Base-by-base conservation (phyloP, 2,329 filamentous ascomycete genomes). In the Colletotrichum tabaci region DNA sequence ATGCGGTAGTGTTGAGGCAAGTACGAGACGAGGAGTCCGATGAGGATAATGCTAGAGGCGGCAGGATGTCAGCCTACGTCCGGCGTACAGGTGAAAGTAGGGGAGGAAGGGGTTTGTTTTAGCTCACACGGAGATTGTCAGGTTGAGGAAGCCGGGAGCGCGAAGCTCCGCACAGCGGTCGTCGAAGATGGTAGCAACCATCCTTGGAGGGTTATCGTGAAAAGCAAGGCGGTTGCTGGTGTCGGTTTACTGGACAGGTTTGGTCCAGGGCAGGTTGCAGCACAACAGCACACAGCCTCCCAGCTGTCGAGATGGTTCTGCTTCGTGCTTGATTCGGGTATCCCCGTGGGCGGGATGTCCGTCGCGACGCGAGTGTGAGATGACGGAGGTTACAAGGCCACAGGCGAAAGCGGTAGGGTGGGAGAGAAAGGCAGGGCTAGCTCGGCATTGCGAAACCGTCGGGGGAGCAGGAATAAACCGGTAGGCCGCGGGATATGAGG, bases 1-100 rank as follows among this genome's bases (percentile, higher is more conserved):
- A 99, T 98, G 78, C 96, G 94, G 81, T 93, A 89, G 83, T 98
- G 96, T 80, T 99, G 96, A 0, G 96, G 96, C 2, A 98, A 88
- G 84, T 99, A 99, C 44, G 96, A 98, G 70, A 97, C 84, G 73
- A 98, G 87, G 77, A 98, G 95, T 68, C 96, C 96, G 76, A 97
- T 80, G 73, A 98, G 87, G 76, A 98, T 94, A 77, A 97, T 79
- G 73, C 88, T 90, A 76, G 26, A 49, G 7, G 16, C 18, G 7
- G 16, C 18, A 61, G 35, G 66, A 9, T 6, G 66, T 80, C 50
- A 80, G 78, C 46, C 12, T 7, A 10, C 62, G 42, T 6, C 38
- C 3, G 26, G 26, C 44, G 18, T 10, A 10, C 4, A 2, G 26
- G 1, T 23, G 15, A 26, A 2, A 15, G 9, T 18, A 15, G 30